phyloP scores from a whole-genome alignment of 2,329 filamentous ascomycete species.

The Aspergillus phoenicis region DNA sequence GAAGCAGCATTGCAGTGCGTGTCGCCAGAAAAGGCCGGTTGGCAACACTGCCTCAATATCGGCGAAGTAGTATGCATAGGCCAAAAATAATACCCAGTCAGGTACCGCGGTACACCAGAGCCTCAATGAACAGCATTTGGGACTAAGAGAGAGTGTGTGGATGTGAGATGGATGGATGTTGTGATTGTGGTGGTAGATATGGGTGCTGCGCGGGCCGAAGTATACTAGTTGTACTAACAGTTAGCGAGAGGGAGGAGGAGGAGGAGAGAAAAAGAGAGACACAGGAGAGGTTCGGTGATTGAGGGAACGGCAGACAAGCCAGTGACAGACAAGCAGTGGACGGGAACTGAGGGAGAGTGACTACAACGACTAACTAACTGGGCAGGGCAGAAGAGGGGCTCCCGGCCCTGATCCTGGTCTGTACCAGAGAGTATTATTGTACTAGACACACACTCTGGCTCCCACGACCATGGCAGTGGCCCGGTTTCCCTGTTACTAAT shows the following conservation, averaged over 20 bases:
- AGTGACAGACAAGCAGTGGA: not conserved
- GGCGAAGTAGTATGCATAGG: not conserved
- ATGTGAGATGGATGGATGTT: not conserved
- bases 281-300: not conserved
- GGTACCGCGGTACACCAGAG: not conserved
- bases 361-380: not conserved
- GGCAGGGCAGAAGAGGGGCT: slow-evolving; percentile 8
- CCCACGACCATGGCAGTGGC: not conserved
- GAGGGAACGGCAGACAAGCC: too few relatives aligned
- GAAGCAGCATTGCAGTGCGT: slow-evolving; percentile 39
- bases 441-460: too few relatives aligned
- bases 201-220: too few relatives aligned
- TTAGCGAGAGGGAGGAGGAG: not conserved
- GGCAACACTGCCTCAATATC: slow-evolving; percentile 32
- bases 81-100: not conserved
- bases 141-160: slow-evolving; percentile 1
- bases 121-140: not conserved
- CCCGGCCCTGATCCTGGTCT: slow-evolving; percentile 4
- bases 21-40: slow-evolving; percentile 27
- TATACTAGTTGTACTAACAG: not conserved
- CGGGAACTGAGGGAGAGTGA: not conserved
- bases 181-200: not conserved
- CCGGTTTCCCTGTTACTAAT: not conserved
- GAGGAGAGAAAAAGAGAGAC: not conserved
- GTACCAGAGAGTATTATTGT: not conserved